A percentile compares a stretch with the other conserved stretches of the same genome.
phyloP scores from a whole-genome alignment of 139 green algal genomes.

The Chlamydomonas eustigma region DNA sequence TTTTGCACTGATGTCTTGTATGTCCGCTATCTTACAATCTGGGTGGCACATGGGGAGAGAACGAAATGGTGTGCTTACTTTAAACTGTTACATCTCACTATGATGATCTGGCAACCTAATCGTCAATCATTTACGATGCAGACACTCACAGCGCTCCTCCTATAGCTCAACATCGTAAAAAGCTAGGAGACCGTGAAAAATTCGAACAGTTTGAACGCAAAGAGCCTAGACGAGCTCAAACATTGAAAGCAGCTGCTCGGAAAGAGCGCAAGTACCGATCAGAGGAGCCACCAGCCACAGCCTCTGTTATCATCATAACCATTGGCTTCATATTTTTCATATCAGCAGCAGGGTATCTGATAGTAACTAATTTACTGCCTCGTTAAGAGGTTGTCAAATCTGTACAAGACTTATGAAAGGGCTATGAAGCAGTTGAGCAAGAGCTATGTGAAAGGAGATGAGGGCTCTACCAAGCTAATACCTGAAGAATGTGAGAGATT shows the following conservation, averaged over 20 bases:
- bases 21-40: no score
- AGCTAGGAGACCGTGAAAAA: constrained; percentile 17
- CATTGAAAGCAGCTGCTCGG: neutral
- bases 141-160: neutral
- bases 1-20: no score
- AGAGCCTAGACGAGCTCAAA: neutral
- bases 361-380: constrained; percentile 10
- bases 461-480: constrained; percentile 70
- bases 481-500: constrained; percentile 67
- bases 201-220: constrained; percentile 16
- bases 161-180: constrained; percentile 4
- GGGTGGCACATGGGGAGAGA: no score
- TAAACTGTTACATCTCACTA: no score
- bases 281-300: neutral
- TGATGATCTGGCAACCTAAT: no score
- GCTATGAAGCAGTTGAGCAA: constrained; percentile 74
- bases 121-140: no score
- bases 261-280: neutral
- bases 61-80: no score
- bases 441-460: constrained; percentile 45
- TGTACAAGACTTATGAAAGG: neutral
- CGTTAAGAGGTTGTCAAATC: no score
- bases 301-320: neutral
- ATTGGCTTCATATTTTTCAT: neutral
- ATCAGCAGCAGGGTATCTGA: neutral